Evolutionary conservation across 2,329 filamentous ascomycete species (phyloP), one percentile per base, ranked within the genome.

Genomic region (Beauveria pseudobassiana): DNA sequence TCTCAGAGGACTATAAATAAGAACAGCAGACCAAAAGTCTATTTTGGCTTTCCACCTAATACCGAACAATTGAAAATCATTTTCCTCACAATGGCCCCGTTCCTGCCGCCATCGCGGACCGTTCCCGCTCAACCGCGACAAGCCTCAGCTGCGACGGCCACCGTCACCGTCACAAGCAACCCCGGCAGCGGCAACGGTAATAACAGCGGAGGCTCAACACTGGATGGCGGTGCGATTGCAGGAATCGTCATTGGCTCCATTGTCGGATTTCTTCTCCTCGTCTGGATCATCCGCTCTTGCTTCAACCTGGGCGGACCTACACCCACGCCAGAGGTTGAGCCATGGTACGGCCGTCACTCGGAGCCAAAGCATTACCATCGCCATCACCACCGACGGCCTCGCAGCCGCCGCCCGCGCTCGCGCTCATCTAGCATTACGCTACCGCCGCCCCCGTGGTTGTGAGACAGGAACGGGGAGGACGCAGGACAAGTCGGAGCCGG

Each of bases 211-310:
- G 57, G 64, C 2, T 69, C 63, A n/a, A 65, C 60, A 12, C 72
- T 82, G 14, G 75, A 71, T 48, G 78, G 77, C 54, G 80, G 80
- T 51, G 79, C 78, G 52, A 82, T 82, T 55, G 79, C 78, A 0
- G 80, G 79, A 51, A 82, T 82, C 63, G 77, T 82, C 52, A 76
- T 82, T 64, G 79, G 79, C 22, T 78, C 77, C 26, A 72, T 82
- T 57, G 73, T 67, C 51, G 78, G 78, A n/a, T 66, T 78, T 46
- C 69, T 82, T 14, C 70, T 81, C 0, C 62, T 82, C 3, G 63
- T 77, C 42, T 82, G 80, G 80, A 69, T 82, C 63, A 59, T 81
- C 64, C 73, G 75, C 6, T 79, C 77, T 2, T 80, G 77, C 67
- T 65, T 70, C 56, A 77, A 78, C 65, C 54, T 64, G 5, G 75